Evolutionary conservation across 176 grass and related monocot genomes (phyloP).

Genomic region (Tuctoria greenei): DNA sequence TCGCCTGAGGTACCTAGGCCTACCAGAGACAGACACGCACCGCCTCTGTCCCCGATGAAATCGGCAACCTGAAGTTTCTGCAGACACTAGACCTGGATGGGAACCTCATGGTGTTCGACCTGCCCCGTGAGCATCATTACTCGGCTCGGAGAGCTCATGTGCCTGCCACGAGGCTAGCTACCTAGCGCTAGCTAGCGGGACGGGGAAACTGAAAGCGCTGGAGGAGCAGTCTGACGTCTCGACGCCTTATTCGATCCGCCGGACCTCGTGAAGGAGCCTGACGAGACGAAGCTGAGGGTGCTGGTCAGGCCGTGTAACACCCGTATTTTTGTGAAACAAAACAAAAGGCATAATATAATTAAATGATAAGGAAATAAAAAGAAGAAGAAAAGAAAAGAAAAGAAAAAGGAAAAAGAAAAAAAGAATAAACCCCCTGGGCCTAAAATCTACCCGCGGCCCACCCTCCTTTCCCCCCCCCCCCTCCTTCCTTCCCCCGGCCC

Average conservation of each 20-base stretch:
- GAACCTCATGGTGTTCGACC: not conserved
- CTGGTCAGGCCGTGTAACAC: conserved; percentile 10
- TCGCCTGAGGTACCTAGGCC: conserved; percentile 11
- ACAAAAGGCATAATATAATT: too few relatives aligned
- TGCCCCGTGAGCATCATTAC: not conserved
- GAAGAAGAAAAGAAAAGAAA: too few relatives aligned
- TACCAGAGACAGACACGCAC: not conserved
- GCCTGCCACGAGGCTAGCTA: not conserved
- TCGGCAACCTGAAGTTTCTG: not conserved
- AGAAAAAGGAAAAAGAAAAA: too few relatives aligned
- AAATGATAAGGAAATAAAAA: too few relatives aligned
- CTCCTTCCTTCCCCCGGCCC: too few relatives aligned
- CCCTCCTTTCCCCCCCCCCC: too few relatives aligned
- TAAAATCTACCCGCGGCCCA: too few relatives aligned
- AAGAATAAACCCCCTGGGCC: too few relatives aligned
- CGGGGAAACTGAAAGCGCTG: not conserved
- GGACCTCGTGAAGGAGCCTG: not conserved
- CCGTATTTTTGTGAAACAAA: too few relatives aligned
- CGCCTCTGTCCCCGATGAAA: not conserved
- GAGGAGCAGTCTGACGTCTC: conserved; percentile 4
- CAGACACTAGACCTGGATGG: not conserved
- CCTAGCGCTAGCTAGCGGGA: too few relatives aligned
- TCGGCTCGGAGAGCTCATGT: not conserved
- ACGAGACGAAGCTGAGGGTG: not conserved
- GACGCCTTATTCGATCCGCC: not conserved